phyloP scores from a whole-genome alignment of 1,284 basidiomycete genomes.

The Cystobasidiaceae sp. region DNA sequence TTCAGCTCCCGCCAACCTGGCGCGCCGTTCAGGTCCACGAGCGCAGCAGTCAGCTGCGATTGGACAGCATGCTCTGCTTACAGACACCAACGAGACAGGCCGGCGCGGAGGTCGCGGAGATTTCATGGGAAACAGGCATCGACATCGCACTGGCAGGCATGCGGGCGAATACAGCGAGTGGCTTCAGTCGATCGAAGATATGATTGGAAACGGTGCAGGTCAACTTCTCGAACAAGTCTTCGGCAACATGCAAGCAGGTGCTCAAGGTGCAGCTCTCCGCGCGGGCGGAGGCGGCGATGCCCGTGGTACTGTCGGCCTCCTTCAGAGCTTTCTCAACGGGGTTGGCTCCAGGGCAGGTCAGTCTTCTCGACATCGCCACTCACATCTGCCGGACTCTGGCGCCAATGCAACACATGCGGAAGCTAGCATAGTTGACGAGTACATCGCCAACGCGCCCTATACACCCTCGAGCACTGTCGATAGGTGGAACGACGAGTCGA shows the following conservation, averaged over 20 bases:
- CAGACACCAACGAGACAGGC: conserved; percentile 53
- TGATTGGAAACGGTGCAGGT: conserved; percentile 72
- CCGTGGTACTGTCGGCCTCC: not conserved
- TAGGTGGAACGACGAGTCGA: conserved; percentile 21
- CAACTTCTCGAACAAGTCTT: conserved; percentile 74
- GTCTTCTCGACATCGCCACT: conserved; percentile 4
- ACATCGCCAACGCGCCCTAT: not conserved
- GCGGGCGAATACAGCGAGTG: conserved; percentile 57
- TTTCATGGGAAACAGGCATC: conserved; percentile 3
- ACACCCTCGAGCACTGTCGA: not conserved
- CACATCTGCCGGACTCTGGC: not conserved
- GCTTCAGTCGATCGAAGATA: conserved; percentile 71
- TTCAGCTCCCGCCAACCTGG: not conserved
- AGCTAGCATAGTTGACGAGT: conserved; percentile 17
- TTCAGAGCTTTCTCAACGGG: conserved; percentile 17
- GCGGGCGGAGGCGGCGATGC: not conserved
- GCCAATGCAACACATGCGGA: not conserved
- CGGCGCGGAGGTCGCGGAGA: conserved; percentile 16
- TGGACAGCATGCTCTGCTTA: conserved; percentile 71
- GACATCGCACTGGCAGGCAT: conserved; percentile 53
- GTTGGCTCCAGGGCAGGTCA: not conserved
- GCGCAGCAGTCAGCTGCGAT: conserved; percentile 23
- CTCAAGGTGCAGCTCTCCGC: not conserved
- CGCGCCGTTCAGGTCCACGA: conserved; percentile 1
- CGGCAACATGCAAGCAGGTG: conserved; percentile 39